A percentile compares a stretch with the other conserved stretches of the same genome.
Conservation (phyloP, 106 monocot genomes). For the Alisma plantagoaquatica region DNA sequence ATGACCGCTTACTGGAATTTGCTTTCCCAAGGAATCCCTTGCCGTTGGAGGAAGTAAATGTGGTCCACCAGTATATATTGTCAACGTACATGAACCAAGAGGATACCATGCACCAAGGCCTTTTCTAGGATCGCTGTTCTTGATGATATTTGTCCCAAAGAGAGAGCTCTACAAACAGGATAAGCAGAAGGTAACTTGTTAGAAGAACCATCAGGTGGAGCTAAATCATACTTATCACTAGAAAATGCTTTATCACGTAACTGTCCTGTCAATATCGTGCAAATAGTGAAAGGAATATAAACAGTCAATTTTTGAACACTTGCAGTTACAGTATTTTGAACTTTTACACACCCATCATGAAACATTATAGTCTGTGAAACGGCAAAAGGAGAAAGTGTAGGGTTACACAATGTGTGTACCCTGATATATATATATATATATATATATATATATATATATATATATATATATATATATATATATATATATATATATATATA, state of each 20-base stretch:
- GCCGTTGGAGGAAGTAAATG: conserved; percentile 47
- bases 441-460: no score
- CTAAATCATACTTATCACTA: neutral
- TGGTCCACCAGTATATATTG: conserved; percentile 52
- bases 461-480: no score
- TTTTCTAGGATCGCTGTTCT: conserved; percentile 49
- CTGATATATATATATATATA: no score
- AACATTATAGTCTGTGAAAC: no score
- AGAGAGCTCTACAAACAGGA: conserved; percentile 29
- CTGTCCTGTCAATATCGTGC: no score
- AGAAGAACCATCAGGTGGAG: neutral
- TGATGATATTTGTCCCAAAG: conserved; percentile 50
- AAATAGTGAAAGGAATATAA: no score
- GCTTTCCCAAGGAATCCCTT: conserved; percentile 39
- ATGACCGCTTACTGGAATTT: conserved; percentile 33
- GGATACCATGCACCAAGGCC: conserved; percentile 53
- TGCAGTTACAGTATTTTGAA: no score
- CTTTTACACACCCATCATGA: no score
- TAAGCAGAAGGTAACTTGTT: neutral
- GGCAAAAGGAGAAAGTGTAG: no score
- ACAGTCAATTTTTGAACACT: neutral
- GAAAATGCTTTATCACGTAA: neutral
- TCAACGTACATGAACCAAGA: conserved; percentile 66
- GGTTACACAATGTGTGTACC: no score
- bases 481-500: no score